phyloP scores from a whole-genome alignment of 805 yeast species.

The Cyberlindnera maritima region DNA sequence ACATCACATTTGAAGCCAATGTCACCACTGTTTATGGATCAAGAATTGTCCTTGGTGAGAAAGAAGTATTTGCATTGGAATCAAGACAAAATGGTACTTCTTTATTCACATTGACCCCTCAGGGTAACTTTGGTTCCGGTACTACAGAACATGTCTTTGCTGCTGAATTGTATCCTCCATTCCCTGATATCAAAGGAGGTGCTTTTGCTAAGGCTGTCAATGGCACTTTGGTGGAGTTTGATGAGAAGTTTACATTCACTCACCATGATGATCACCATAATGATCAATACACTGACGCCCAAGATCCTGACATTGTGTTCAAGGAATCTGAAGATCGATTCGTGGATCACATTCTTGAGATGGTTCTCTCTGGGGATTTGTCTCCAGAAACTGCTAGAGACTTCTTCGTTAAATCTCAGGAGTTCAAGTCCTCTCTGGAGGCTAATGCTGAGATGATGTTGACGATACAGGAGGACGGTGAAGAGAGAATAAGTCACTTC shows the following conservation, averaged over 20 bases:
- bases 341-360: slow-evolving; percentile 1
- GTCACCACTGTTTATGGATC: slow-evolving; percentile 25
- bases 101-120: slow-evolving; percentile 38
- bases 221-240: slow-evolving; percentile 31
- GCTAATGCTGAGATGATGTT: not conserved
- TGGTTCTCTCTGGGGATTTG: slow-evolving; percentile 5
- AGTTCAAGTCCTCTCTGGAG: not conserved
- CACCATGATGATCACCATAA: not conserved
- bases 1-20: slow-evolving; percentile 19
- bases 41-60: slow-evolving; percentile 15
- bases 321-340: slow-evolving; percentile 1
- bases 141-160: slow-evolving; percentile 29
- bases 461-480: not conserved
- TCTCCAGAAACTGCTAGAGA: slow-evolving; percentile 2
- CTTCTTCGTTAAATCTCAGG: not conserved
- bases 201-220: slow-evolving; percentile 36
- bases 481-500: not conserved
- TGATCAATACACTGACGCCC: too few species aligned
- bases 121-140: slow-evolving; percentile 48
- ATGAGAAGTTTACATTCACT: slow-evolving; percentile 6
- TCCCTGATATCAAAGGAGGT: slow-evolving; percentile 27
- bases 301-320: not conserved
- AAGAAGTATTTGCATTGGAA: slow-evolving; percentile 21
- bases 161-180: slow-evolving; percentile 24
- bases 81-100: slow-evolving; percentile 46